Conservation (phyloP, 805 yeast species). For the Metschnikowia shivogae region DNA sequence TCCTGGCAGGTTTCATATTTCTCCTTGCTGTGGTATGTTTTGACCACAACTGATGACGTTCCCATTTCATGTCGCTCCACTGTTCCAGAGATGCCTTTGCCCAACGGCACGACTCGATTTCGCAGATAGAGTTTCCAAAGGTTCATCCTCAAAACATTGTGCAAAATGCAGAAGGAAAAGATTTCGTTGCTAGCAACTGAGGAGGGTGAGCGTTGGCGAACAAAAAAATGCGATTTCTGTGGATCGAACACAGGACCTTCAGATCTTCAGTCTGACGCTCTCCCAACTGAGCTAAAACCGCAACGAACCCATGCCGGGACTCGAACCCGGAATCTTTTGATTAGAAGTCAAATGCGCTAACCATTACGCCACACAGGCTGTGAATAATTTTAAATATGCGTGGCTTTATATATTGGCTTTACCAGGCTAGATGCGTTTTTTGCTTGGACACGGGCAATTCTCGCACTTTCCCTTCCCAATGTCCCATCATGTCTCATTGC, state of each 20-base stretch:
- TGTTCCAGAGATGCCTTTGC: slow-evolving; percentile 32
- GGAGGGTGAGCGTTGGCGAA: no score
- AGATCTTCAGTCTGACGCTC: slow-evolving; percentile 21
- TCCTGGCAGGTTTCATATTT: slow-evolving; percentile 36
- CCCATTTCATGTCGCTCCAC: slow-evolving; percentile 24
- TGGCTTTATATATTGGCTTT: background rate
- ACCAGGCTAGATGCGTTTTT: no score
- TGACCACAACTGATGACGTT: slow-evolving; percentile 36
- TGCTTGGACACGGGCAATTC: no score
- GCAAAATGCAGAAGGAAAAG: no score
- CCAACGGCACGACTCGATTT: slow-evolving; percentile 16
- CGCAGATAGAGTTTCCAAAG: background rate
- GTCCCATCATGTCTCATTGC: no score
- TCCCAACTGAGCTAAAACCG: slow-evolving; percentile 28
- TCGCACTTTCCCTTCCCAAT: no score
- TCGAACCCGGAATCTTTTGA: slow-evolving; percentile 19
- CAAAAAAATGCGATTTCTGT: slow-evolving; percentile 13
- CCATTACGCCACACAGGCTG: slow-evolving; percentile 19
- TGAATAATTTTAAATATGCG: background rate
- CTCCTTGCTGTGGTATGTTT: slow-evolving; percentile 41
- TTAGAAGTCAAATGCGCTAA: slow-evolving; percentile 18
- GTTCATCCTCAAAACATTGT: background rate
- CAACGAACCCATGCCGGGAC: slow-evolving; percentile 19
- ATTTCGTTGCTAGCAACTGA: no score
- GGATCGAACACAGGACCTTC: slow-evolving; percentile 19